phyloP scores from a whole-genome alignment of 2,329 filamentous ascomycete species.

The Tolypocladium tropicale region DNA sequence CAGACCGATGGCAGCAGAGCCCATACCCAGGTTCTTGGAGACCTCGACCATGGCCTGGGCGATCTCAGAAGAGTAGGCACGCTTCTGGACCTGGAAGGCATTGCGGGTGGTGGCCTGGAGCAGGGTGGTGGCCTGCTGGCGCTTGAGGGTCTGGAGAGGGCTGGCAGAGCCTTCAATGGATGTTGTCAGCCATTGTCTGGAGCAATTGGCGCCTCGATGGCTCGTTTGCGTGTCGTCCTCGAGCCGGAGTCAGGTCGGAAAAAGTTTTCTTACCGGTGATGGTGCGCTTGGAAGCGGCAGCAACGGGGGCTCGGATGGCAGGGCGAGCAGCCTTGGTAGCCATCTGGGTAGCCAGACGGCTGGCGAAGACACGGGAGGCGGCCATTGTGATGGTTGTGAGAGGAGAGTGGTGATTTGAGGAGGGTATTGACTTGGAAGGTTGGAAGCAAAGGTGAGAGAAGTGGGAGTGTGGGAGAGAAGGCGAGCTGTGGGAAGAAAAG shows the following conservation, averaged over 20 bases:
- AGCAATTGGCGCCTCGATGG: conserved; percentile 20
- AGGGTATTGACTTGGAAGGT: conserved; percentile 19
- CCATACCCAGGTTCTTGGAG: conserved; percentile 86
- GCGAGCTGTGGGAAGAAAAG: conserved; percentile 26
- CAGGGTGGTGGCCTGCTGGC: conserved; percentile 57
- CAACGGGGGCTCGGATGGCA: conserved; percentile 54
- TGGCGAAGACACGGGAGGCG: conserved; percentile 67
- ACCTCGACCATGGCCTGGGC: conserved; percentile 81
- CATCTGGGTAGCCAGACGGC: conserved; percentile 68
- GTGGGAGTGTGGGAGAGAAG: conserved; percentile 16
- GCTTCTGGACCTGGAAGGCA: conserved; percentile 55
- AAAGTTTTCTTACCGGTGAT: conserved; percentile 52
- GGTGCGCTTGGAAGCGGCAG: conserved; percentile 63
- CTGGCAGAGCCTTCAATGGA: conserved; percentile 39
- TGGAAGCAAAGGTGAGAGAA: conserved; percentile 23
- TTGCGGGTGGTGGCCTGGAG: conserved; percentile 56
- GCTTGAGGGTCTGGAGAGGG: conserved; percentile 67
- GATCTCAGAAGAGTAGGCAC: conserved; percentile 81
- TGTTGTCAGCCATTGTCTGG: conserved; percentile 20
- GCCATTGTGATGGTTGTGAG: conserved; percentile 61
- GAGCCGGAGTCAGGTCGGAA: conserved; percentile 9
- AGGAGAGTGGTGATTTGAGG: conserved; percentile 14
- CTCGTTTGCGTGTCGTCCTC: conserved; percentile 11
- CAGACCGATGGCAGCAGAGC: conserved; percentile 82
- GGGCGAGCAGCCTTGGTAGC: conserved; percentile 70